Base-by-base conservation (phyloP, 2,329 filamentous ascomycete genomes). In the Trichophyton verrucosum region DNA sequence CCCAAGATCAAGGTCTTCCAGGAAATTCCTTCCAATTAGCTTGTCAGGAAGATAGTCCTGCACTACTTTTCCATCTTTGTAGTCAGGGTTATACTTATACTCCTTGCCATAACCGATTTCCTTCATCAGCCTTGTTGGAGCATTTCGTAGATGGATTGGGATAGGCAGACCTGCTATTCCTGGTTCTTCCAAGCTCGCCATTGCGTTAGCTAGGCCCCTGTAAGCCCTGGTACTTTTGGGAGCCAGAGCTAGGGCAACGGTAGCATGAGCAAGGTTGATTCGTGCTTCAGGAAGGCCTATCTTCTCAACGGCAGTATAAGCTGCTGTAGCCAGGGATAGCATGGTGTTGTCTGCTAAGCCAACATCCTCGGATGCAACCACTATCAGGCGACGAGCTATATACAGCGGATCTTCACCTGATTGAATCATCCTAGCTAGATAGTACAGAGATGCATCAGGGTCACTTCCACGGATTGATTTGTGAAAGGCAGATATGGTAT, bases 61-160 rank as follows among this genome's bases (percentile, higher is more conserved):
- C 64, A 79, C 81, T 0, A 97, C 92, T 66, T 77, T 83, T 0
- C 94, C 94, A 63, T 91, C 84, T 58, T 82, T 75, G 69, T 92
- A 99, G 66, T 95, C 89, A 0, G 94, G 94, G 66, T 95, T 95
- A 70, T 99, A 97, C 74, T 97, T 97, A 74, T 99, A 99, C 71
- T 91, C 88, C 57, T 85, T 86, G 0, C 91, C 91, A 69, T 91
- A 95, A 0, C 90, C 92, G 66, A 97, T 76, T 66, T 96, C 92
- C 68, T 91, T 88, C 92, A 99, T 95, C 65, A 97, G 72, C 65
- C 86, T 82, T 1, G 94, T 97, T 0, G 94, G 92, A 7, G 94
- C 94, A 73, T 97, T 97, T 62, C 94, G 80, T 62, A 99, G 74
- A 72, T 97, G 94, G 44, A 94, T 74, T 1, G 94, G 94, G 22